These are phyloP conservation scores for Sanghuangporus baumii DNA, from an alignment of 1,284 basidiomycete species.

Conservation along the genomic window DNA sequence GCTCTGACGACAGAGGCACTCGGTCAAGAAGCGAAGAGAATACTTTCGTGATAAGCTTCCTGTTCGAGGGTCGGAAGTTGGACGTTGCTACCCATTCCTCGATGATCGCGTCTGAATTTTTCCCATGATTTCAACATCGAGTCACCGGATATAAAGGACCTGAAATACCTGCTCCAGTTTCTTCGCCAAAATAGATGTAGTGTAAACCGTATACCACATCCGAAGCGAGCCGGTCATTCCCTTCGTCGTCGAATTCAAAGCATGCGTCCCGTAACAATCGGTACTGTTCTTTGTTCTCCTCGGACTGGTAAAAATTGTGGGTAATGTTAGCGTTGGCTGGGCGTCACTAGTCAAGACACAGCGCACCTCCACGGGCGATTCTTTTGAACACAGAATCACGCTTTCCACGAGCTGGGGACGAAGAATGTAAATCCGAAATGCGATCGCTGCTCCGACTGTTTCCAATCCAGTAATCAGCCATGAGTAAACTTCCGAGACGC, in stretches of 20 bases:
- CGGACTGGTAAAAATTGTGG: slow-evolving; percentile 7
- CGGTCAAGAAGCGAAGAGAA: slow-evolving; percentile 20
- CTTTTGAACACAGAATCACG: slow-evolving; percentile 18
- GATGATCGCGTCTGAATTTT: slow-evolving; percentile 14
- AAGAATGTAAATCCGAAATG: slow-evolving; percentile 8
- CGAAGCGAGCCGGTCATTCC: slow-evolving; percentile 18
- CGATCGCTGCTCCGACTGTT: slow-evolving; percentile 7
- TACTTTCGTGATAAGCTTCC: slow-evolving; percentile 18
- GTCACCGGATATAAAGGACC: neutral
- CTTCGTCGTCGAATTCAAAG: slow-evolving; percentile 18
- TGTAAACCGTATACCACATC: slow-evolving; percentile 20
- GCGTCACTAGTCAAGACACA: neutral
- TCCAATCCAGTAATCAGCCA: neutral
- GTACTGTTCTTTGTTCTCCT: slow-evolving; percentile 20
- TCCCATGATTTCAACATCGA: neutral
- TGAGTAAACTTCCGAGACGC: slow-evolving; percentile 8
- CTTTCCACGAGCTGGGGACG: slow-evolving; percentile 13
- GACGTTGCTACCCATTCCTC: slow-evolving; percentile 22
- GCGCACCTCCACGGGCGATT: slow-evolving; percentile 18
- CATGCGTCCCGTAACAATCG: slow-evolving; percentile 20
- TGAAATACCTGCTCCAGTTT: slow-evolving; percentile 16
- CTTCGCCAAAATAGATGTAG: slow-evolving; percentile 20
- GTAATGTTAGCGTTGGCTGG: neutral
- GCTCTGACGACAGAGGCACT: slow-evolving; percentile 12
- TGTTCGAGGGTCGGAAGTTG: slow-evolving; percentile 18